These are phyloP conservation scores for Musa schizocarpa DNA, from an alignment of 176 grass and related monocot genomes.

Conservation along the genomic window DNA sequence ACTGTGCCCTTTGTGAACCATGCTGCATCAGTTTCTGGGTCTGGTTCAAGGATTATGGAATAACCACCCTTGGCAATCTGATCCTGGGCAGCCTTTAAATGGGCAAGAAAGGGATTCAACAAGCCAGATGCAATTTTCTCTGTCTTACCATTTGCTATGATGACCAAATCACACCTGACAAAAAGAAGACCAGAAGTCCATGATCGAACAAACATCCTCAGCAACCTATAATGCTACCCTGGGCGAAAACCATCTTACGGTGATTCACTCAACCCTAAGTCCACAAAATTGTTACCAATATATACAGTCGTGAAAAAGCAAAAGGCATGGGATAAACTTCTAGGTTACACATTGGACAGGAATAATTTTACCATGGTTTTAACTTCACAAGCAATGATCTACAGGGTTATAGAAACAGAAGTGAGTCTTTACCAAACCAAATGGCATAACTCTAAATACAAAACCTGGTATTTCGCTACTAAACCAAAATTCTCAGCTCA, in stretches of 20 bases:
- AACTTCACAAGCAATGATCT: not conserved
- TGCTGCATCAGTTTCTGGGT: slow-evolving; percentile 23
- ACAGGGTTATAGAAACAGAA: not conserved
- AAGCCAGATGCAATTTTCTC: slow-evolving; percentile 93
- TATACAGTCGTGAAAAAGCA: not conserved
- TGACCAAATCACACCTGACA: slow-evolving; percentile 86
- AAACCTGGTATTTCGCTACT: not conserved
- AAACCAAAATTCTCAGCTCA: not conserved
- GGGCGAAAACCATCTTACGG: not conserved
- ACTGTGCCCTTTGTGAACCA: slow-evolving; percentile 82
- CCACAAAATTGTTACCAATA: not conserved
- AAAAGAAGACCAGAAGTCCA: slow-evolving; percentile 5
- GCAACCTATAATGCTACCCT: not conserved
- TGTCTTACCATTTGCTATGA: slow-evolving; percentile 56
- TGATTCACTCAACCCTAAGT: not conserved
- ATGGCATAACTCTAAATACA: not conserved
- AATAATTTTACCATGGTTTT: not conserved
- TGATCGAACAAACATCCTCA: not conserved
- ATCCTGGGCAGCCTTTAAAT: slow-evolving; percentile 75
- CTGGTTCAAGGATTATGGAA: slow-evolving; percentile 76
- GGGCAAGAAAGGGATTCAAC: slow-evolving; percentile 69
- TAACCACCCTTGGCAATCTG: slow-evolving; percentile 89
- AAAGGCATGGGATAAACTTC: not conserved
- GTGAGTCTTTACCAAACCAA: not conserved
- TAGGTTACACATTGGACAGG: too few species aligned